Conservation (phyloP, 768 basidiomycete species). For the Filobasidium floriforme region DNA sequence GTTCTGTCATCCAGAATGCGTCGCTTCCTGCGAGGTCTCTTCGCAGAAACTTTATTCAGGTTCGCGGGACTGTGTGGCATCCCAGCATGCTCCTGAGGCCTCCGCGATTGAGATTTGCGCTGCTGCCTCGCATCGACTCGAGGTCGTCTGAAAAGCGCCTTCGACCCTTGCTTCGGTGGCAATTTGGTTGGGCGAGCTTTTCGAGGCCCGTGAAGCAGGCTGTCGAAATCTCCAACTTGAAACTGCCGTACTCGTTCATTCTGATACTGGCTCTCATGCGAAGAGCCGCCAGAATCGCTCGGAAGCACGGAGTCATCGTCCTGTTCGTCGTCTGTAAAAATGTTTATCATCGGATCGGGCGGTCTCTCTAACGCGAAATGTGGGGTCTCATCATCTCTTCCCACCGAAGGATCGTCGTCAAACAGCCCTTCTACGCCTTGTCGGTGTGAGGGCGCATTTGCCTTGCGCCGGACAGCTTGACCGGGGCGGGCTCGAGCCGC, state of each 20-base stretch:
- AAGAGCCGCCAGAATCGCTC: not conserved
- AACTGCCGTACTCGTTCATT: slow-evolving; percentile 12
- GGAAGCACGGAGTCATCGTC: slow-evolving; percentile 4
- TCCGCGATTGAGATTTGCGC: no score
- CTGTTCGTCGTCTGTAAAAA: not conserved
- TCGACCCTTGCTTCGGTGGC: no score
- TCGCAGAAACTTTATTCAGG: not conserved
- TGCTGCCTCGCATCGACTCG: no score
- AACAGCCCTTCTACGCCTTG: slow-evolving; percentile 21
- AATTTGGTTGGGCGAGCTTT: not conserved
- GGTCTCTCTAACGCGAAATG: slow-evolving; percentile 1
- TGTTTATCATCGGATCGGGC: not conserved
- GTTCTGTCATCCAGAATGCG: slow-evolving; percentile 17
- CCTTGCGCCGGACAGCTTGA: slow-evolving; percentile 50
- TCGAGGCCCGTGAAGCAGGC: slow-evolving; percentile 11
- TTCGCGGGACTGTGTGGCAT: no score
- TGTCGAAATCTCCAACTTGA: slow-evolving; percentile 8
- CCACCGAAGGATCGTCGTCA: not conserved
- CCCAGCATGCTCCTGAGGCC: no score
- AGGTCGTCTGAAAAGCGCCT: no score
- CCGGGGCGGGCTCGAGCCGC: slow-evolving; percentile 27
- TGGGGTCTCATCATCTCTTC: not conserved
- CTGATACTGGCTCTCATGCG: not conserved
- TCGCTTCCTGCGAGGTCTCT: not conserved
- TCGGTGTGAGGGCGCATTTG: slow-evolving; percentile 17